A percentile compares a stretch with the other conserved stretches of the same genome.
Evolutionary conservation across 768 basidiomycete genomes (phyloP).

Genomic region (Tulasnella sp.): DNA sequence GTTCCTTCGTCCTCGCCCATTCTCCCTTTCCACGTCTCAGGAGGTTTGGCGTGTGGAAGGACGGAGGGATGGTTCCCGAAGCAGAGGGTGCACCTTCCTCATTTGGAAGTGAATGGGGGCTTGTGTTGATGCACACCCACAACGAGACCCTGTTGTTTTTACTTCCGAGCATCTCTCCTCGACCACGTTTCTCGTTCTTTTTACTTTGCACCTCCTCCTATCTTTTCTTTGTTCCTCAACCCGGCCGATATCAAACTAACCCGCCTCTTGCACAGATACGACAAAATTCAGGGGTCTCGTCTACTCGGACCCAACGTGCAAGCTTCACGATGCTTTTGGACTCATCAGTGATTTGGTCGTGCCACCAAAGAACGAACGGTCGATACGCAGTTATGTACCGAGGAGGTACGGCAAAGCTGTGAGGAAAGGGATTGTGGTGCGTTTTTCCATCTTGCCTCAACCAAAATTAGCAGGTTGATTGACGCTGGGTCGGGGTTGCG

Average conservation of each 20-base stretch:
- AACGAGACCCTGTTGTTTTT: neutral
- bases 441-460: neutral
- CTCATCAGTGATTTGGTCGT: slow-evolving; percentile 6
- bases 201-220: neutral
- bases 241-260: neutral
- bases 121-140: neutral
- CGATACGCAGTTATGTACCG: slow-evolving; percentile 4
- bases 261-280: neutral
- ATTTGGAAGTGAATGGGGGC: neutral
- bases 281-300: slow-evolving; percentile 11
- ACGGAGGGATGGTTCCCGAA: too few species aligned
- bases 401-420: neutral
- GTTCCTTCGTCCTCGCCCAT: too few species aligned
- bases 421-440: slow-evolving; percentile 10
- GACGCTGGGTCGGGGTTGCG: neutral
- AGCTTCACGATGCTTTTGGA: slow-evolving; percentile 7
- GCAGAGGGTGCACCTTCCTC: neutral
- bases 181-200: neutral
- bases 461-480: neutral
- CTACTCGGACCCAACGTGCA: slow-evolving; percentile 13
- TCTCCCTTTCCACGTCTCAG: too few species aligned
- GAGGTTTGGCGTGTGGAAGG: too few species aligned
- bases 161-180: neutral
- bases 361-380: neutral
- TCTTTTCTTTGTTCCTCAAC: neutral